A percentile compares a stretch with the other conserved stretches of the same genome.
Conservation (phyloP, 805 yeast genomes). For the Hanseniaspora pseudoguilliermondii region DNA sequence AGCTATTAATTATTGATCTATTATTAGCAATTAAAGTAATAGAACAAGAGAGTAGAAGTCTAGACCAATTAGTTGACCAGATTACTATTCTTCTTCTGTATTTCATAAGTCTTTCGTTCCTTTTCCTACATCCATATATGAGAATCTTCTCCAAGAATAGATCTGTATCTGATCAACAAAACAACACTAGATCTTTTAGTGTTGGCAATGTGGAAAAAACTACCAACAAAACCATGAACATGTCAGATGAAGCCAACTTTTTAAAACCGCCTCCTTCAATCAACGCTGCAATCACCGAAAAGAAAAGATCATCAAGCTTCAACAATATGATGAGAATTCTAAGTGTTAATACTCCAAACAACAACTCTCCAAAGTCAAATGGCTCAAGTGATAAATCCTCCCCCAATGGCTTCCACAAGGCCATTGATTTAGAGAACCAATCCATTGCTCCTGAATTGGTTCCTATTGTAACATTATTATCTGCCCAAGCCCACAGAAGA, state of each 20-base stretch:
- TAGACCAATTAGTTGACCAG: no score
- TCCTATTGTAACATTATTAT: conserved; percentile 61
- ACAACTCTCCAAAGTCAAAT: neutral
- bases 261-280: conserved; percentile 7
- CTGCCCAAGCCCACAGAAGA: conserved; percentile 63
- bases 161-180: conserved; percentile 5
- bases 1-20: no score
- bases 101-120: no score
- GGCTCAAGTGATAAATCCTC: neutral
- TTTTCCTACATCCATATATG: conserved; percentile 6
- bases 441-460: conserved; percentile 30
- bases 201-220: conserved; percentile 5
- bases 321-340: conserved; percentile 13
- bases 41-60: no score
- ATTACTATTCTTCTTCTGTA: no score
- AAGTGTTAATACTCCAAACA: conserved; percentile 1
- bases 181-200: neutral
- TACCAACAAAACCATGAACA: neutral
- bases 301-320: conserved; percentile 10
- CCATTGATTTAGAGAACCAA: conserved; percentile 10
- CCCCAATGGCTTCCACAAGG: conserved; percentile 7
- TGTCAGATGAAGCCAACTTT: neutral
- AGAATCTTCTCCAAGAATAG: conserved; percentile 14
- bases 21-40: no score
- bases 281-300: conserved; percentile 1